phyloP scores from a whole-genome alignment of 1,284 basidiomycete species.

The Pyrrhoderma lamaoense region DNA sequence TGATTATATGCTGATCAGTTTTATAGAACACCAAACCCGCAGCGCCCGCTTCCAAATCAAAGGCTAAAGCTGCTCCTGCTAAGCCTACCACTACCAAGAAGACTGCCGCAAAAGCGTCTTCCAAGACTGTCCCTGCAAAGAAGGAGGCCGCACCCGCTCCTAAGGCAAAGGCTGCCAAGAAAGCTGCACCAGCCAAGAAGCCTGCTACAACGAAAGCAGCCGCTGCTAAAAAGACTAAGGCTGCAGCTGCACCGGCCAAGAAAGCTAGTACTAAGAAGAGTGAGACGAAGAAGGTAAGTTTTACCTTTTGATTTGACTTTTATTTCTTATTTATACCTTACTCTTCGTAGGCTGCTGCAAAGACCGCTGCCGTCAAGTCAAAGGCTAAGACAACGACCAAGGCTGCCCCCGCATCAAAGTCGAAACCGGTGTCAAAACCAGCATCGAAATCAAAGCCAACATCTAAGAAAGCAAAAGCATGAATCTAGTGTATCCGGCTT shows the following conservation, averaged over 20 bases:
- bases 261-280: slow-evolving; percentile 37
- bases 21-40: slow-evolving; percentile 33
- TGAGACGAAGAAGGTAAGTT: slow-evolving; percentile 34
- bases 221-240: slow-evolving; percentile 20
- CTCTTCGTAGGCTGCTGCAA: slow-evolving; percentile 26
- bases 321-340: not conserved
- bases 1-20: slow-evolving; percentile 22
- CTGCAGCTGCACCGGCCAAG: slow-evolving; percentile 22
- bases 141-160: slow-evolving; percentile 4
- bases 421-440: slow-evolving; percentile 23
- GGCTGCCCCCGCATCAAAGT: slow-evolving; percentile 7
- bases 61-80: slow-evolving; percentile 9
- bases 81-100: slow-evolving; percentile 9
- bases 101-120: slow-evolving; percentile 15
- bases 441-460: slow-evolving; percentile 22
- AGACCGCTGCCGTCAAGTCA: slow-evolving; percentile 26
- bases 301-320: not conserved
- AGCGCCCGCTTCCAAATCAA: slow-evolving; percentile 13
- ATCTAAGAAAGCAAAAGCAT: slow-evolving; percentile 15
- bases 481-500: not conserved
- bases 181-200: slow-evolving; percentile 26
- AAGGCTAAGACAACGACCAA: slow-evolving; percentile 23
- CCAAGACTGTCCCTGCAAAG: slow-evolving; percentile 1
- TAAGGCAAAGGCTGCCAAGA: slow-evolving; percentile 11
- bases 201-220: slow-evolving; percentile 23